Conservation (phyloP, 768 basidiomycete species). For the Lactifluus volemus region DNA sequence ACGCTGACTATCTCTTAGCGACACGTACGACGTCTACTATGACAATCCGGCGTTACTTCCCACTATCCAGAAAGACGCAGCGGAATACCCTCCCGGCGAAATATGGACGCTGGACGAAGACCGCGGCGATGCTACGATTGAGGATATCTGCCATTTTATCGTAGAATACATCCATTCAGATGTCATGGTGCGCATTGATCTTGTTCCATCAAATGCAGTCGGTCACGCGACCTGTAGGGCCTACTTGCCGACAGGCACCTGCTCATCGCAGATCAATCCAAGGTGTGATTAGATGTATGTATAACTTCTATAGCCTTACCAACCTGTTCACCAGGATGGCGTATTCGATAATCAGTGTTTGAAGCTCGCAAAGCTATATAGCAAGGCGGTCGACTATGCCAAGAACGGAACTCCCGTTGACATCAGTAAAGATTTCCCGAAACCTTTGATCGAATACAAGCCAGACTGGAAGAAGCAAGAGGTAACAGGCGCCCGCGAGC, state of each 20-base stretch:
- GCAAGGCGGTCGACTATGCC: constrained; percentile 68
- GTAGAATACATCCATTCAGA: constrained; percentile 81
- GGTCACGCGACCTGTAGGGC: constrained; percentile 38
- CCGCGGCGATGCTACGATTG: constrained; percentile 40
- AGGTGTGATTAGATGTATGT: constrained; percentile 29
- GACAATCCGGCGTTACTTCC: constrained; percentile 48
- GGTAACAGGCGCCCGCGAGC: not conserved
- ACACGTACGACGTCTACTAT: constrained; percentile 52
- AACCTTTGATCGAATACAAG: not conserved
- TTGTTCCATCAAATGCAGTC: not conserved
- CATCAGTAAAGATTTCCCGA: constrained; percentile 26
- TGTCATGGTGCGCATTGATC: constrained; percentile 44
- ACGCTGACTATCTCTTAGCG: constrained; percentile 32
- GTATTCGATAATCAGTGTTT: constrained; percentile 50
- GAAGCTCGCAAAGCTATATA: constrained; percentile 39
- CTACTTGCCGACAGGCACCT: constrained; percentile 63
- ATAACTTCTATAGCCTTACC: not conserved
- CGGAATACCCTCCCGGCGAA: constrained; percentile 18
- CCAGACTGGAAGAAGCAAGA: not conserved
- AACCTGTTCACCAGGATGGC: constrained; percentile 39
- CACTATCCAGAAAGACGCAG: constrained; percentile 39
- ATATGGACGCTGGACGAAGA: constrained; percentile 2
- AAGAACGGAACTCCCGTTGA: constrained; percentile 65
- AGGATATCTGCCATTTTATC: constrained; percentile 72
- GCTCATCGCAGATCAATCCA: constrained; percentile 69